phyloP scores from a whole-genome alignment of 768 basidiomycete genomes.

The Galerina sulciceps region DNA sequence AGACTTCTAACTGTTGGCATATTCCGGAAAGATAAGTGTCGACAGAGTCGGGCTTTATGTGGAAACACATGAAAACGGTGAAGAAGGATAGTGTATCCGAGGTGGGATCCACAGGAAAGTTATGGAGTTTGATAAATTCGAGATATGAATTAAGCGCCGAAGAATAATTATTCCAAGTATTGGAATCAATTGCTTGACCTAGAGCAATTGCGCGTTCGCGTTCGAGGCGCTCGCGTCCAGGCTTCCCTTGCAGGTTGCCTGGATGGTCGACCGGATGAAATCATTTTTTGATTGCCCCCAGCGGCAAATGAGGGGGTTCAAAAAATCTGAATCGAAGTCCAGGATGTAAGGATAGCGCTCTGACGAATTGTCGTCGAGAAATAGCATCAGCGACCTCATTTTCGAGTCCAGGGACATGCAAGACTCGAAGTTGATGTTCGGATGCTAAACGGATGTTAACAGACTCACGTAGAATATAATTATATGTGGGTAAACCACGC shows the following conservation, averaged over 20 bases:
- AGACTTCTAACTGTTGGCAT: constrained; percentile 5
- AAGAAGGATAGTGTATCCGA: not conserved
- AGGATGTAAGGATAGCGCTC: not conserved
- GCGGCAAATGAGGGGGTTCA: not conserved
- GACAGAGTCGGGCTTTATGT: constrained; percentile 10
- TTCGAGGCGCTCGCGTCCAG: constrained; percentile 5
- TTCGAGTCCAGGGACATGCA: constrained; percentile 15
- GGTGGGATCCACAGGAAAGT: not conserved
- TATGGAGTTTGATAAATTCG: not conserved
- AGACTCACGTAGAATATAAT: not conserved
- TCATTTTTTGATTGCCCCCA: not conserved
- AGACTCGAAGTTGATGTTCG: constrained; percentile 16
- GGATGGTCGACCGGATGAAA: not conserved
- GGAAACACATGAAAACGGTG: constrained; percentile 4
- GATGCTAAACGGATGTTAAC: too few species aligned
- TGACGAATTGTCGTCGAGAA: constrained; percentile 12
- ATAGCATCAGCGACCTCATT: constrained; percentile 26
- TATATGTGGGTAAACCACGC: constrained; percentile 23
- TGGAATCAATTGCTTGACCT: constrained; percentile 1
- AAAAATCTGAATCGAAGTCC: not conserved
- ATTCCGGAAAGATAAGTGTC: constrained; percentile 16
- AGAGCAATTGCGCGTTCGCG: constrained; percentile 20
- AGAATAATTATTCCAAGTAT: not conserved
- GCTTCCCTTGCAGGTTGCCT: not conserved
- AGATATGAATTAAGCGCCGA: constrained; percentile 5